A percentile compares a stretch with the other conserved stretches of the same genome.
These are phyloP conservation scores for Pseudocercospora macadamiae DNA, from an alignment of 2,329 filamentous ascomycete genomes.

Conservation along the genomic window DNA sequence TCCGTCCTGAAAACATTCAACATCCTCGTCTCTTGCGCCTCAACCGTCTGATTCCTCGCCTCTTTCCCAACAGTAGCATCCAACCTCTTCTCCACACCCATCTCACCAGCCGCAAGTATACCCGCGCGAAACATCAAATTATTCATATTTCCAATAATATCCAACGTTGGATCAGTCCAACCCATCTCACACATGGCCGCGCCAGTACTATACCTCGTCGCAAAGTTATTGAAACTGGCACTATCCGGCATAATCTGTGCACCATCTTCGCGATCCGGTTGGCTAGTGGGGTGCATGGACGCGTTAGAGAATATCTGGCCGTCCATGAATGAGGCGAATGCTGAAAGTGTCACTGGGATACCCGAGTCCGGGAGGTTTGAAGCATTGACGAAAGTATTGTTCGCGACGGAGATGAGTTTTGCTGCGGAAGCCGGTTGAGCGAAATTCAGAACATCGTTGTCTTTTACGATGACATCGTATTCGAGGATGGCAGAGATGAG, in stretches of 20 bases:
- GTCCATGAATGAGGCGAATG: slow-evolving; percentile 9
- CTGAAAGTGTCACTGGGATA: not conserved
- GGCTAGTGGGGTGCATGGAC: not conserved
- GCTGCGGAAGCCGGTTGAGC: not conserved
- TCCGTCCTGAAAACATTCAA: not conserved
- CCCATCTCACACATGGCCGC: not conserved
- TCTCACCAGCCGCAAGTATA: not conserved
- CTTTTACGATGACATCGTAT: slow-evolving; percentile 15
- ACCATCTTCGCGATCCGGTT: not conserved
- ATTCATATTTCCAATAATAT: slow-evolving; percentile 16
- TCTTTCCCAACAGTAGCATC: not conserved
- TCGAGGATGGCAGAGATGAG: slow-evolving; percentile 21
- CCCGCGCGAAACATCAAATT: slow-evolving; percentile 18
- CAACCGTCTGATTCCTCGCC: not conserved
- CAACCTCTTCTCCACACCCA: not conserved
- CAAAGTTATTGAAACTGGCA: slow-evolving; percentile 5
- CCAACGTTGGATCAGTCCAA: slow-evolving; percentile 14
- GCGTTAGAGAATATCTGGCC: slow-evolving; percentile 7
- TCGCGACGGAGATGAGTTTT: slow-evolving; percentile 13
- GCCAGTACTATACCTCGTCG: not conserved
- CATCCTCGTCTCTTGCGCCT: not conserved
- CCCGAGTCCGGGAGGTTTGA: not conserved
- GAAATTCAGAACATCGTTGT: slow-evolving; percentile 8
- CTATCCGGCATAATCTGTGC: not conserved
- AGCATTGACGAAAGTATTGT: slow-evolving; percentile 13